phyloP scores from a whole-genome alignment of 1,139 yeast genomes.

The Candida albicans region DNA sequence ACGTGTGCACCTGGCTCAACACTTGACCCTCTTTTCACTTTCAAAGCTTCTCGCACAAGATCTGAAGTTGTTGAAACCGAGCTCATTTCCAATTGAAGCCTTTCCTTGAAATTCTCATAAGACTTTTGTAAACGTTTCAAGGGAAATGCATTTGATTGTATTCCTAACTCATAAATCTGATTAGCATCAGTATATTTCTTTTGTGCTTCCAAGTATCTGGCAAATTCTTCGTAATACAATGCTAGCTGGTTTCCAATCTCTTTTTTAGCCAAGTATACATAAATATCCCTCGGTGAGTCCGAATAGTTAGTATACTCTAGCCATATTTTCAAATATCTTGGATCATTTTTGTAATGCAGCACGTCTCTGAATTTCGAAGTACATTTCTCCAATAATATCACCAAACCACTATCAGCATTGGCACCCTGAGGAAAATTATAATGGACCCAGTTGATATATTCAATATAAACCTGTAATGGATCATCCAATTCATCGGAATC shows the following conservation, averaged over 20 bases:
- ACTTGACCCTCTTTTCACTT: constrained; percentile 28
- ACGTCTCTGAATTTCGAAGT: constrained; percentile 69
- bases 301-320: constrained; percentile 67
- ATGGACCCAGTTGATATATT: constrained; percentile 73
- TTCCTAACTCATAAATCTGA: constrained; percentile 62
- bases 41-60: constrained; percentile 19
- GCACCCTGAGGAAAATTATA: constrained; percentile 68
- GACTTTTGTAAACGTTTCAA: constrained; percentile 50
- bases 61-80: constrained; percentile 10
- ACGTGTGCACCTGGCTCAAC: constrained; percentile 9
- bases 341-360: constrained; percentile 72
- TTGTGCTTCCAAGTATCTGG: constrained; percentile 58
- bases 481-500: constrained; percentile 69
- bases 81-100: constrained; percentile 5
- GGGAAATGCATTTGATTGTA: constrained; percentile 66
- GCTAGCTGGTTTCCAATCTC: constrained; percentile 71
- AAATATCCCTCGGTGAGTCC: constrained; percentile 72
- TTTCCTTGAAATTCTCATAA: constrained; percentile 43
- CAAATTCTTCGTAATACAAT: constrained; percentile 78
- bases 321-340: constrained; percentile 81
- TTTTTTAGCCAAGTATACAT: constrained; percentile 69
- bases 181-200: constrained; percentile 60
- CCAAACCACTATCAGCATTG: constrained; percentile 64
- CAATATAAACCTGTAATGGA: constrained; percentile 71
- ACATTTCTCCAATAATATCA: constrained; percentile 68